phyloP scores from a whole-genome alignment of 495 filamentous ascomycete species.

The Hyaloscypha finlandica region DNA sequence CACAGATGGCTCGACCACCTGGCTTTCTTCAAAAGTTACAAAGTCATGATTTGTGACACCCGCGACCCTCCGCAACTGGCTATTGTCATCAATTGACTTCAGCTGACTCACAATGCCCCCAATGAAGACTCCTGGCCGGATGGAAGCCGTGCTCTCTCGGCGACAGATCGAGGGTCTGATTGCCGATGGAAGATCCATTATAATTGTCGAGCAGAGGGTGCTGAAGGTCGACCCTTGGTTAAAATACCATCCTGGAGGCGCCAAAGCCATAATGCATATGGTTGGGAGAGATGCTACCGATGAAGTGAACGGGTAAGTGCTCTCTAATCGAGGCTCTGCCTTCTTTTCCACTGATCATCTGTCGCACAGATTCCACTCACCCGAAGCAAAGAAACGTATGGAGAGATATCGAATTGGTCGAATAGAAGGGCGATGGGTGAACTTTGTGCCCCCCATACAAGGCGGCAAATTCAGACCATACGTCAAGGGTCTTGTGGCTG shows the following conservation, averaged over 20 bases:
- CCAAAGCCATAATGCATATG: constrained; percentile 93
- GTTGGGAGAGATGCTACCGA: constrained; percentile 95
- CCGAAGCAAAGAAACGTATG: constrained; percentile 77
- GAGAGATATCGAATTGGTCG: constrained; percentile 79
- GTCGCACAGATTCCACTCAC: constrained; percentile 73
- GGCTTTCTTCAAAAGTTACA: not conserved
- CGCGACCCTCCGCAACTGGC: not conserved
- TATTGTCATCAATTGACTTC: not conserved
- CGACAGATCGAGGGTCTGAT: constrained; percentile 85
- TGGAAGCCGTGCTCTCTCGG: constrained; percentile 43
- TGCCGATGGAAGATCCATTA: constrained; percentile 77
- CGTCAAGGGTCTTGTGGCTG: constrained; percentile 40
- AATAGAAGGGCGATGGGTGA: constrained; percentile 80
- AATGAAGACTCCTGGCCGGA: constrained; percentile 1
- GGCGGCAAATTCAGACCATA: constrained; percentile 78
- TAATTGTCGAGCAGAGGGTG: constrained; percentile 80
- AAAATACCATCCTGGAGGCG: constrained; percentile 87
- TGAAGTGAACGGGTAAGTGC: constrained; percentile 84
- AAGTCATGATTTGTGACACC: not conserved
- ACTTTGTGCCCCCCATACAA: constrained; percentile 91
- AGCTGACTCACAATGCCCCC: constrained; percentile 12
- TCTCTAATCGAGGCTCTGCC: not conserved
- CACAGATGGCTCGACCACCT: not conserved
- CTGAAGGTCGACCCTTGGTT: constrained; percentile 88
- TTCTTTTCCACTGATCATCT: constrained; percentile 5